These are phyloP conservation scores for Smithsoniella earleae DNA, from an alignment of 163 green algal species.

Conservation along the genomic window DNA sequence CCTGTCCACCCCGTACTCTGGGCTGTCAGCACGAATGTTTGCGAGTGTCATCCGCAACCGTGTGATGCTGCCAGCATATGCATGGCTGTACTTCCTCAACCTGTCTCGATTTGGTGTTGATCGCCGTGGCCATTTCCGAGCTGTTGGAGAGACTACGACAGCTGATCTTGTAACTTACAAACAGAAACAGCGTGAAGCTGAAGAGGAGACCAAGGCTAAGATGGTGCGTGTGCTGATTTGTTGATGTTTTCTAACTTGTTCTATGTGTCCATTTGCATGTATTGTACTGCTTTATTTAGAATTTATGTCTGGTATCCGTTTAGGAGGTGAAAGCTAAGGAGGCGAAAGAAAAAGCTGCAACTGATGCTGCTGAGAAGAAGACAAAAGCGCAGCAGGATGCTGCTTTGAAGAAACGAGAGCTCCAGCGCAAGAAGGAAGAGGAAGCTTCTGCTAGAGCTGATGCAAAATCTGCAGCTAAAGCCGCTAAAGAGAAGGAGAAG, in stretches of 20 bases:
- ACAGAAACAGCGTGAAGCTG: conserved; percentile 23
- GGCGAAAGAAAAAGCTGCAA: conserved; percentile 19
- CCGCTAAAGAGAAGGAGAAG: conserved; percentile 16
- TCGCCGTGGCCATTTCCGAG: conserved; percentile 16
- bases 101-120: conserved; percentile 16
- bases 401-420: conserved; percentile 13
- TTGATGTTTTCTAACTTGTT: neutral
- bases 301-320: too few species aligned
- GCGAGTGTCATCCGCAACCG: conserved; percentile 13
- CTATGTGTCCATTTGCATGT: neutral
- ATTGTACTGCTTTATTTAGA: too few species aligned
- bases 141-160: conserved; percentile 25
- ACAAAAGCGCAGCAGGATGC: conserved; percentile 3
- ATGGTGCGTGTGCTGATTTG: neutral
- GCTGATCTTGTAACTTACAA: conserved; percentile 27
- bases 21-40: neutral
- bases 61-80: conserved; percentile 6
- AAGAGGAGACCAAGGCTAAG: conserved; percentile 10
- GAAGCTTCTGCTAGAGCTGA: neutral
- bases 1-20: conserved; percentile 5
- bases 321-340: conserved; percentile 14
- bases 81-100: conserved; percentile 31
- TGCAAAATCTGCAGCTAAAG: neutral
- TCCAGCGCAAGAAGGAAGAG: conserved; percentile 30
- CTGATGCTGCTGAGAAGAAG: conserved; percentile 27